Conservation (phyloP, 768 basidiomycete genomes). For the Russula sp. region DNA sequence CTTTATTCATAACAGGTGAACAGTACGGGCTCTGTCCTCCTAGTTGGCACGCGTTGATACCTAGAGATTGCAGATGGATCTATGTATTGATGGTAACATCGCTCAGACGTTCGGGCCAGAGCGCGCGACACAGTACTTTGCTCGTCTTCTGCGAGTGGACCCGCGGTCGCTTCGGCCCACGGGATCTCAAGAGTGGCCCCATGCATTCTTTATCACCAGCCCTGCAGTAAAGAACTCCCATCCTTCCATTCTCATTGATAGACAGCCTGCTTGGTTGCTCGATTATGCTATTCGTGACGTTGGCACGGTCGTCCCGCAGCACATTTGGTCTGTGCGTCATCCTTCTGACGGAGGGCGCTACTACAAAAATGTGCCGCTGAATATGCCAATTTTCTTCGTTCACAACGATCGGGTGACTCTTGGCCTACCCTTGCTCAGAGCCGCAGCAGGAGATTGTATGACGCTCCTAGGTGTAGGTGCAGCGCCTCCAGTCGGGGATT, state of each 20-base stretch:
- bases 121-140: background rate
- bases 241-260: background rate
- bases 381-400: slow-evolving; percentile 12
- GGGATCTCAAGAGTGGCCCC: background rate
- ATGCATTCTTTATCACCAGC: slow-evolving; percentile 3
- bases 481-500: background rate
- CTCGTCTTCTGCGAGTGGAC: background rate
- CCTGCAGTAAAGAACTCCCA: background rate
- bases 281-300: slow-evolving; percentile 1
- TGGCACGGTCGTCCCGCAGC: slow-evolving; percentile 11
- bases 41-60: background rate
- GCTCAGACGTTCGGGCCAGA: slow-evolving; percentile 6
- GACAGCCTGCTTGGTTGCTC: background rate
- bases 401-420: background rate
- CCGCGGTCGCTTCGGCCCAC: background rate
- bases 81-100: slow-evolving; percentile 5
- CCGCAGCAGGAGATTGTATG: background rate
- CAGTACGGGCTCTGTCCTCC: background rate
- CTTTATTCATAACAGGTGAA: background rate
- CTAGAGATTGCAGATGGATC: background rate
- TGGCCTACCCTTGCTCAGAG: background rate
- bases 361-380: background rate
- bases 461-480: background rate
- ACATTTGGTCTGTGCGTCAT: slow-evolving; percentile 3
- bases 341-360: background rate